Evolutionary conservation across 2,329 filamentous ascomycete species (phyloP).

Genomic region (Colletotrichum eremochloae): DNA sequence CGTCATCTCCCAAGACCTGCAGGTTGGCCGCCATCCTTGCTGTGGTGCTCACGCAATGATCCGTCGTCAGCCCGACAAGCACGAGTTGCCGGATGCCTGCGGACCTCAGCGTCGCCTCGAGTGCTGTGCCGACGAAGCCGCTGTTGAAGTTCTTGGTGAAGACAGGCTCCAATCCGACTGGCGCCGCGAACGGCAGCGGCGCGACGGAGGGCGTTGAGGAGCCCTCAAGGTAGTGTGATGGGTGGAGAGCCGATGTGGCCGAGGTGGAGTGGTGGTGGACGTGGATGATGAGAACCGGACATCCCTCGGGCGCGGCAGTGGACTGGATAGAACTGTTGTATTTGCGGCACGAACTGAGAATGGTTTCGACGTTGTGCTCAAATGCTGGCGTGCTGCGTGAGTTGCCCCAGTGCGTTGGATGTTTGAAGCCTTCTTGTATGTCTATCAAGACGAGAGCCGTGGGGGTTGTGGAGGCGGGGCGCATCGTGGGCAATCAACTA

Average conservation of each 20-base stretch:
- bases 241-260: conserved; percentile 53
- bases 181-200: conserved; percentile 44
- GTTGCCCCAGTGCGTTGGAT: conserved; percentile 55
- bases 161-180: conserved; percentile 52
- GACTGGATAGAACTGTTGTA: conserved; percentile 1
- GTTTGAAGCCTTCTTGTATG: conserved; percentile 58
- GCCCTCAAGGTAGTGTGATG: conserved; percentile 47
- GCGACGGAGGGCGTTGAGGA: conserved; percentile 51
- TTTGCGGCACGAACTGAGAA: conserved; percentile 51
- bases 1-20: conserved; percentile 54
- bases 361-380: conserved; percentile 56
- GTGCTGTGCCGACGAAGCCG: conserved; percentile 58
- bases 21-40: conserved; percentile 62
- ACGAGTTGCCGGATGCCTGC: conserved; percentile 54
- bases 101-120: conserved; percentile 54
- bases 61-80: conserved; percentile 59
- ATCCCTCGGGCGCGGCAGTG: conserved; percentile 10
- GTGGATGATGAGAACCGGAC: conserved; percentile 56
- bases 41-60: conserved; percentile 64
- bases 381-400: conserved; percentile 59
- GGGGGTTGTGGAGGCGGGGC: conserved; percentile 41
- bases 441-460: conserved; percentile 63
- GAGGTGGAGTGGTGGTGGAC: conserved; percentile 58
- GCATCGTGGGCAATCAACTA: conserved; percentile 41
- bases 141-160: conserved; percentile 61